Evolutionary conservation across 345 rosid genomes (phyloP).

Genomic region (Aegle marmelos): DNA sequence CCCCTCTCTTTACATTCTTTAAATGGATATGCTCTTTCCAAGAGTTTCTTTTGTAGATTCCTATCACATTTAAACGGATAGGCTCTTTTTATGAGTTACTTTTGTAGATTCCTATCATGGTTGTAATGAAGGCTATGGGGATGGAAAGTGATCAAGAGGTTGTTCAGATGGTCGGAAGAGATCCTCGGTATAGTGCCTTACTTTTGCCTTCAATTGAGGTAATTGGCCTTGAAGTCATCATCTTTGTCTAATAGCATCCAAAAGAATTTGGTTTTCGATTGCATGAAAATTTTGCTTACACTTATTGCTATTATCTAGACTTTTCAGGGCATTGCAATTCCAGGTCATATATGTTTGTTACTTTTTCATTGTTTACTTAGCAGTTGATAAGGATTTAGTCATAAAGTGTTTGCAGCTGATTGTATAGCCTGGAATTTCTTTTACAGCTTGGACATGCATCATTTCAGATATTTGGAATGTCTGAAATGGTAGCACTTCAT

Average conservation of each 20-base stretch:
- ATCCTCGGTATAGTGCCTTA: slow-evolving; percentile 74
- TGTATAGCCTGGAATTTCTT: neutral
- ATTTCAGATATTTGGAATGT: neutral
- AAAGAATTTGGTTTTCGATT: neutral
- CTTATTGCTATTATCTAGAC: neutral
- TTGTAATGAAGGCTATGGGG: slow-evolving; percentile 92
- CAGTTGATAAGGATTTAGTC: neutral
- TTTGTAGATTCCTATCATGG: slow-evolving; percentile 75
- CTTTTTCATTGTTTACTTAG: neutral
- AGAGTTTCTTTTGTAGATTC: slow-evolving; percentile 40
- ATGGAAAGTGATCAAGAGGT: slow-evolving; percentile 98
- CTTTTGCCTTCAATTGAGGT: slow-evolving; percentile 91
- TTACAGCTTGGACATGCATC: neutral
- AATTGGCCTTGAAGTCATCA: slow-evolving; percentile 12
- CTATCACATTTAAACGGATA: slow-evolving; percentile 33
- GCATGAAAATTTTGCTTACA: neutral
- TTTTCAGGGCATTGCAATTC: neutral
- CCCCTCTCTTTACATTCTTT: neutral
- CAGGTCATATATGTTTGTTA: neutral
- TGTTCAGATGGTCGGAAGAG: slow-evolving; percentile 93
- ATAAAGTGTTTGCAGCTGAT: neutral
- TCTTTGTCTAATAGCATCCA: neutral
- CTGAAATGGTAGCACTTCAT: neutral
- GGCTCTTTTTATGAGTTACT: neutral
- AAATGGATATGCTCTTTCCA: neutral